Conservation (phyloP, 2,329 filamentous ascomycete species). For the Aureobasidium sp. region DNA sequence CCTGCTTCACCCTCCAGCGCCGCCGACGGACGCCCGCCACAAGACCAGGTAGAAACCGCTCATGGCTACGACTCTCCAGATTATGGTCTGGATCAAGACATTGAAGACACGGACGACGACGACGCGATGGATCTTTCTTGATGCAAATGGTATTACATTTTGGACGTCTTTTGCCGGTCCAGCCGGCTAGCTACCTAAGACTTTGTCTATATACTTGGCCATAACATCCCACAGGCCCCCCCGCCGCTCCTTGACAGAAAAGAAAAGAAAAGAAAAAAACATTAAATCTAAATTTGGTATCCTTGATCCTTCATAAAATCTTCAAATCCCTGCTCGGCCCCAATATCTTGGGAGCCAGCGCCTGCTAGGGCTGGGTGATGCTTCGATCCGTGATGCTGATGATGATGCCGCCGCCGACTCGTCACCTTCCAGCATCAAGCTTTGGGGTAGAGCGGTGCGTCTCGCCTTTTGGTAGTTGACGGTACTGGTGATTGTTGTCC, state of each 20-base stretch:
- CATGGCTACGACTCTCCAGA: conserved; percentile 22
- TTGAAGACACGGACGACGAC: conserved; percentile 29
- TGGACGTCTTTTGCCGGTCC: conserved; percentile 1
- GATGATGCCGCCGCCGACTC: neutral
- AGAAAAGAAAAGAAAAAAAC: neutral
- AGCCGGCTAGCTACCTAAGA: conserved; percentile 12
- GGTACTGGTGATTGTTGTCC: conserved; percentile 9
- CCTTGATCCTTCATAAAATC: conserved; percentile 7
- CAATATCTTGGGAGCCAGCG: conserved; percentile 13
- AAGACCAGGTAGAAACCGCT: conserved; percentile 26
- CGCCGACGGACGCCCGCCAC: neutral
- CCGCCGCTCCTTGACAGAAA: neutral
- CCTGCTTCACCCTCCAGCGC: neutral
- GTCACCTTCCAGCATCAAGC: neutral
- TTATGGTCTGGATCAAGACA: conserved; percentile 16
- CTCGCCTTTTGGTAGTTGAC: conserved; percentile 4
- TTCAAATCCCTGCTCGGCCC: conserved; percentile 4
- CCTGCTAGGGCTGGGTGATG: conserved; percentile 8
- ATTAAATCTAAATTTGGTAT: conserved; percentile 11
- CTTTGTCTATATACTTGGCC: conserved; percentile 6
- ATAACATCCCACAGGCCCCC: conserved; percentile 1
- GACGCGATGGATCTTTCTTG: conserved; percentile 58
- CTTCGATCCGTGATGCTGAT: neutral
- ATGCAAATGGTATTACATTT: neutral
- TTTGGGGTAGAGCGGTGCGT: conserved; percentile 8